A percentile compares a stretch with the other conserved stretches of the same genome.
Evolutionary conservation across 1,284 basidiomycete species (phyloP).

Genomic region (Microbotryum lychnidis-dioicae): DNA sequence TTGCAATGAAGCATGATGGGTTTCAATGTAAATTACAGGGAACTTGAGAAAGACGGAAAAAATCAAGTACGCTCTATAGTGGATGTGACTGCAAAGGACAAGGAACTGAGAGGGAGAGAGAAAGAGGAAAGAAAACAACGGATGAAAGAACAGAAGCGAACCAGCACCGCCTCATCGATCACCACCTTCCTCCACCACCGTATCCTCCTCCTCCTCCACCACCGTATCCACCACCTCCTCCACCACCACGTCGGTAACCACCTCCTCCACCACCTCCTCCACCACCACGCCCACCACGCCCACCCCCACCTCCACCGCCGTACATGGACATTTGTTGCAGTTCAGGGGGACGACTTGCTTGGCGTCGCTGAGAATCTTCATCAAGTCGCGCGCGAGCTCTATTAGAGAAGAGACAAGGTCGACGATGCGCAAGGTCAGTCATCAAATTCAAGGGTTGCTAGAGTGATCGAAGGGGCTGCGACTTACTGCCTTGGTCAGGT

Average conservation of each 20-base stretch:
- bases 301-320: conserved; percentile 52
- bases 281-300: conserved; percentile 24
- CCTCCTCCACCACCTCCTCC: conserved; percentile 43
- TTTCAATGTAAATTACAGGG: too few relatives aligned
- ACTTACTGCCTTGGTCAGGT: conserved; percentile 35
- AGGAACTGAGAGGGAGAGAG: too few relatives aligned
- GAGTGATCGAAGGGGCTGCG: neutral
- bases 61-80: too few relatives aligned
- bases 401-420: conserved; percentile 45
- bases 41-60: too few relatives aligned
- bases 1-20: too few relatives aligned
- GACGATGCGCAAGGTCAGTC: neutral
- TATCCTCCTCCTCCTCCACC: conserved; percentile 21
- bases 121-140: neutral
- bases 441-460: neutral
- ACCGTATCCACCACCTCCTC: conserved; percentile 37
- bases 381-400: conserved; percentile 87
- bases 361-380: conserved; percentile 81
- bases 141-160: neutral
- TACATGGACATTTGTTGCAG: conserved; percentile 88
- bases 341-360: conserved; percentile 76
- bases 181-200: conserved; percentile 9
- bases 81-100: too few relatives aligned
- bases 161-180: neutral
- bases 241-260: conserved; percentile 36